Evolutionary conservation across 2,329 filamentous ascomycete genomes (phyloP).

Genomic region (Akanthomyces uredinophilus): DNA sequence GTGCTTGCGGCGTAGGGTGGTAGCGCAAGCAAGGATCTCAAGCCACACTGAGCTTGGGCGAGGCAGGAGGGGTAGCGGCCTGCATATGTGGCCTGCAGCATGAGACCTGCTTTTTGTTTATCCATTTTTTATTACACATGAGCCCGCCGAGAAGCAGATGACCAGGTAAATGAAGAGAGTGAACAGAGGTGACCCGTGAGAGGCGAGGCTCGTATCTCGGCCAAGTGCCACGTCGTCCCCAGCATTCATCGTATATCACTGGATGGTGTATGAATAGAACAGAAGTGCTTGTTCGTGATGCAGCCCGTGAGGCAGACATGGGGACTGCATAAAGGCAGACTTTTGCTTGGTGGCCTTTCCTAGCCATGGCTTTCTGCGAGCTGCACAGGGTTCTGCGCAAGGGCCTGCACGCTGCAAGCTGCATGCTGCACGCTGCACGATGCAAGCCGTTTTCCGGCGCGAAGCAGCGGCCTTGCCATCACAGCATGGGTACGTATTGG

Average conservation of each 20-base stretch:
- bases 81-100: conserved; percentile 14
- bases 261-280: neutral
- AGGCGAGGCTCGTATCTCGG: conserved; percentile 4
- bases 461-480: conserved; percentile 7
- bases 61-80: conserved; percentile 7
- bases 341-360: conserved; percentile 7
- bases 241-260: conserved; percentile 6
- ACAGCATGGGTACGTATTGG: neutral
- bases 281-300: neutral
- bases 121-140: conserved; percentile 4
- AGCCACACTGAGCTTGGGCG: conserved; percentile 2
- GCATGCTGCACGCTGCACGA: conserved; percentile 12
- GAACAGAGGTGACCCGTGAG: neutral
- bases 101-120: conserved; percentile 7
- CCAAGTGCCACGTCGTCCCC: neutral
- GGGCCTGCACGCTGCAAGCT: neutral
- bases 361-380: conserved; percentile 9
- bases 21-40: conserved; percentile 8
- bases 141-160: conserved; percentile 7
- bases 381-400: neutral
- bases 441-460: conserved; percentile 12
- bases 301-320: neutral
- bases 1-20: neutral
- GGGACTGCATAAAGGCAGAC: neutral
- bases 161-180: neutral